These are phyloP conservation scores for Arthroderma uncinatum DNA, from an alignment of 2,329 filamentous ascomycete genomes.

Conservation along the genomic window DNA sequence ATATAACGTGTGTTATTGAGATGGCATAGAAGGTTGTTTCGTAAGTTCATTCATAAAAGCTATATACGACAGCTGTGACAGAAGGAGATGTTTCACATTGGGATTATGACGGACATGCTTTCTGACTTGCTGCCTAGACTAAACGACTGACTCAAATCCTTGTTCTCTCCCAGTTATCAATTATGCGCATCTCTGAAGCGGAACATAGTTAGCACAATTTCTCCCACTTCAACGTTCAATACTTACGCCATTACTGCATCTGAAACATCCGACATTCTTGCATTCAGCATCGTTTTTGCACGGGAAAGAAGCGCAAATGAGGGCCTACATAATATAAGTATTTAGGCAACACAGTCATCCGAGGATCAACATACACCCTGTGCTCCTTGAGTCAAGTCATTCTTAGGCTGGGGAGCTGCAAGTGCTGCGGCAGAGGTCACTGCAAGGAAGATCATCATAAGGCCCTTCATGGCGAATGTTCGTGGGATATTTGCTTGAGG, in stretches of 20 bases:
- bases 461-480: slow-evolving; percentile 7
- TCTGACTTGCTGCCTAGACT: too few species aligned
- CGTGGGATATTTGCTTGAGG: not conserved
- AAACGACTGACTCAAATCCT: too few species aligned
- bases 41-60: not conserved
- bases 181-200: not conserved
- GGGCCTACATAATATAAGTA: not conserved
- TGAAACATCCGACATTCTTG: slow-evolving; percentile 1
- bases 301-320: slow-evolving; percentile 4
- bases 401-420: slow-evolving; percentile 1
- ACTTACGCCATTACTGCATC: slow-evolving; percentile 5
- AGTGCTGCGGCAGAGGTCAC: slow-evolving; percentile 4
- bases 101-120: too few species aligned
- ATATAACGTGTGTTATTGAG: too few species aligned
- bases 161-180: not conserved
- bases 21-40: too few species aligned
- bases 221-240: too few species aligned
- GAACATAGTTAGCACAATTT: not conserved
- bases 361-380: slow-evolving; percentile 3
- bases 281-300: slow-evolving; percentile 5
- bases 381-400: not conserved
- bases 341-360: not conserved
- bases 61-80: not conserved
- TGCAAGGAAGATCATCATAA: slow-evolving; percentile 6
- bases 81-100: too few species aligned